Base-by-base conservation (phyloP, 1,139 yeast genomes). In the Candida tetrigidarum region DNA sequence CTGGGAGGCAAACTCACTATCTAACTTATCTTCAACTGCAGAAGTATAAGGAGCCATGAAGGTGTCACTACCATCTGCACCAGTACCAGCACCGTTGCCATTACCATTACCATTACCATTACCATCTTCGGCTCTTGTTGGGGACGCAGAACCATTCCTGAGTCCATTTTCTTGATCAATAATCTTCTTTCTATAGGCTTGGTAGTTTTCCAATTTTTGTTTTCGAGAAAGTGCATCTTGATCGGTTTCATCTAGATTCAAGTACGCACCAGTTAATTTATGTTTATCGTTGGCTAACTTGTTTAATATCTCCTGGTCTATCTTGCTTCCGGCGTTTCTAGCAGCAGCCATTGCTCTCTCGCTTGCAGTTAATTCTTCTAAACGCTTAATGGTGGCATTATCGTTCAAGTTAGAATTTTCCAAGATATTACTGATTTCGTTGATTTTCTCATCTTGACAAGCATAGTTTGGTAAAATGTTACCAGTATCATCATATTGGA, bases 1-100 rank as follows among this genome's bases (percentile, higher is more conserved):
- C 47, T 71, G 66, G 23, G 76, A 79, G 0, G 91, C 91, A 53
- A 83, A 73, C 54, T 80, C 83, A 23, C 82, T 76, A 59, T 86
- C 92, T 47, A 79, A 70, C 51, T 79, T 78, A 57, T 84, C 89
- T 62, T 86, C 93, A 28, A 76, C 77, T 28, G 86, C 91, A 5
- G 86, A 79, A 2, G 92, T 84, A 58, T 86, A 86, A 1, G 91
- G 91, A 18, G 78, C 74, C 73, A 74, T 64, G 48, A 74, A 74
- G 38, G 66, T 74, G 28, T 64, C 63, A 26, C 53, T 58, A 9
- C 51, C 56, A 9, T 49, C 54, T 7, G 25, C n/a, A n/a, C n/a
- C n/a, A n/a, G n/a, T n/a, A n/a, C n/a, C n/a, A n/a, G n/a, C n/a
- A n/a, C n/a, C n/a, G n/a, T n/a, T n/a, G n/a, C n/a, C n/a, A n/a